These are phyloP conservation scores for Diaporthe caulivora DNA, from an alignment of 2,329 filamentous ascomycete genomes.

Conservation along the genomic window DNA sequence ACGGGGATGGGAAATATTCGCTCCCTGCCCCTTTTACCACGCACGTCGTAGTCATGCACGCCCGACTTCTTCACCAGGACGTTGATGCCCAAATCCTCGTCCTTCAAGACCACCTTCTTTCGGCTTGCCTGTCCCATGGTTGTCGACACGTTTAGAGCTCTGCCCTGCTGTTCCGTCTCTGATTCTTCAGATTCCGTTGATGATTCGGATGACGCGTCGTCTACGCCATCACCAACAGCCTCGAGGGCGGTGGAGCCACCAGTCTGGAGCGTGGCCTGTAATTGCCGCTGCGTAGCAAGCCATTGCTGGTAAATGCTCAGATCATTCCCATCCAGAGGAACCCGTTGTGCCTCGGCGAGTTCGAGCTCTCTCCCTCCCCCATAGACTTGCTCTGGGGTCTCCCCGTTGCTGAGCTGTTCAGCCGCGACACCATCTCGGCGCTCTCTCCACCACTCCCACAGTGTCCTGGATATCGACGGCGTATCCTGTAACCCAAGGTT, in stretches of 20 bases:
- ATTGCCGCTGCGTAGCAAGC: conserved; percentile 86
- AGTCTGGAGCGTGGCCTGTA: conserved; percentile 83
- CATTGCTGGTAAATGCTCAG: conserved; percentile 90
- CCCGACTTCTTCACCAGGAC: conserved; percentile 89
- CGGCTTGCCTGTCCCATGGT: conserved; percentile 86
- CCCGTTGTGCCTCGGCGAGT: conserved; percentile 70
- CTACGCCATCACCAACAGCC: conserved; percentile 78
- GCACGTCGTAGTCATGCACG: conserved; percentile 93
- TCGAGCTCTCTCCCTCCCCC: conserved; percentile 73
- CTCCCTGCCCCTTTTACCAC: conserved; percentile 91
- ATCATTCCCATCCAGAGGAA: conserved; percentile 80
- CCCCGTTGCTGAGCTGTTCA: conserved; percentile 66
- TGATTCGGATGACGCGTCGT: conserved; percentile 88
- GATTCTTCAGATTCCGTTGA: conserved; percentile 90
- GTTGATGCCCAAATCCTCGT: conserved; percentile 93
- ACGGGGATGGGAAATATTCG: conserved; percentile 91
- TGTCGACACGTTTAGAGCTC: conserved; percentile 88
- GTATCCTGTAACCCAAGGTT: conserved; percentile 57
- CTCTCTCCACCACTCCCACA: conserved; percentile 86
- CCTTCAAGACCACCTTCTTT: conserved; percentile 87
- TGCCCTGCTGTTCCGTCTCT: conserved; percentile 90
- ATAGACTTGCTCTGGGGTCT: conserved; percentile 75
- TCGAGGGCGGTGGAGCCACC: conserved; percentile 77
- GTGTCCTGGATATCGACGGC: conserved; percentile 75
- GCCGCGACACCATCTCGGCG: conserved; percentile 72